Evolutionary conservation across 352 stramenopile species (phyloP), one percentile per base, ranked within the genome.

Genomic region (Peronospora belbahrii): DNA sequence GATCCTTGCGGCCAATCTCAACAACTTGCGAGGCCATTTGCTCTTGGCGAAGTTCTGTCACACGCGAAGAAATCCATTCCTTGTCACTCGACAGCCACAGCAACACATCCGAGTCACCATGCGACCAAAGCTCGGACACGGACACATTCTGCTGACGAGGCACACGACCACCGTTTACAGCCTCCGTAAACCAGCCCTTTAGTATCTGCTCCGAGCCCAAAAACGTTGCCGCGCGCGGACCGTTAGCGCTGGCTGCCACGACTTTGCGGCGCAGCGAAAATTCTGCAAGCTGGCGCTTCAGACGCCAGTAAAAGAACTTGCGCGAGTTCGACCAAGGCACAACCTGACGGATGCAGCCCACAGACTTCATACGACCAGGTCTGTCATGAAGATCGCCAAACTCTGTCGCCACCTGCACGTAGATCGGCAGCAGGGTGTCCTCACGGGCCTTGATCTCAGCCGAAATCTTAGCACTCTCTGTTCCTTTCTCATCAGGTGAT

Each of bases 311-410:
- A 59, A 99, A 99, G 82, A 97, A 99, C 38, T 63, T 84, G 28
- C 97, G 87, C 22, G 95, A 85, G 52, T 97, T 62, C 30, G 69
- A 75, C 97, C 97, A 99, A 47, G 95, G 81, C 27, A 99, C 95
- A 32, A 98, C 81, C 17, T 94, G 67, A 48, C 96, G 77, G 74
- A 99, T 99, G 33, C 98, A 97, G 53, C 88, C 88, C 65, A 98
- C 97, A 31, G 96, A 95, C 70, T 98, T 95, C 97, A 99, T 99
- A 44, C 97, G 85, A n/a, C 96, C 97, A 24, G 97, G 97, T 38
- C 95, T 98, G 67, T 99, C 97, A 75, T 99, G 97, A 25, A 99
- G 77, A 63, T 99, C 97, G 22, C 95, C 97, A 67, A 99, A 99
- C 67, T 99, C 92, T 19, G 98, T 97, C 22, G 96, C 88, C 55